phyloP scores from a whole-genome alignment of 345 rosid genomes.

The Ceriops tagal region DNA sequence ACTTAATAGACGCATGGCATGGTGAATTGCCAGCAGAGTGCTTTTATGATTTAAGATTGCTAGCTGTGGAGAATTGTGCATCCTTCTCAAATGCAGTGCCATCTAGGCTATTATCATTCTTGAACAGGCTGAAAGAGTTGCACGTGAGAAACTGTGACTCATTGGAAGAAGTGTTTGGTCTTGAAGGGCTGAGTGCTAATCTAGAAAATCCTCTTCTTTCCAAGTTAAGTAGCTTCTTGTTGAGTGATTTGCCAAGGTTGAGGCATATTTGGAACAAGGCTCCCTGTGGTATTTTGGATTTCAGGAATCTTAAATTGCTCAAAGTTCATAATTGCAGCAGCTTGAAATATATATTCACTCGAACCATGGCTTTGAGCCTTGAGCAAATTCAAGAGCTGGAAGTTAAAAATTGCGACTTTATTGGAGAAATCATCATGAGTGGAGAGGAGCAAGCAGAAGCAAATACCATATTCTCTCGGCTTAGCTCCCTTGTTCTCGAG shows the following conservation, averaged over 20 bases:
- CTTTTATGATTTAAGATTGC: not conserved
- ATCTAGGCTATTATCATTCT: not conserved
- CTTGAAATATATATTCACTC: conserved; percentile 11
- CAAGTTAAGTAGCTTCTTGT: not conserved
- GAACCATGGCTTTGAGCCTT: conserved; percentile 1
- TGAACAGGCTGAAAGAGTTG: not conserved
- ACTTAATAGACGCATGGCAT: conserved; percentile 7
- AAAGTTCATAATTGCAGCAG: conserved; percentile 9
- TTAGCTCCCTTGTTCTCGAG: not conserved
- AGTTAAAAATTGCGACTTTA: not conserved
- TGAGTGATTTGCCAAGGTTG: conserved; percentile 8
- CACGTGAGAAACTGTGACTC: conserved; percentile 4
- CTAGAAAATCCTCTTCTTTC: not conserved
- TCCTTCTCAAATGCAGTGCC: conserved; percentile 3
- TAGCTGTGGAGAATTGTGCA: conserved; percentile 1
- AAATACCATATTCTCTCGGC: not conserved
- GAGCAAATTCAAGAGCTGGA: not conserved
- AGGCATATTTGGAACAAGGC: not conserved
- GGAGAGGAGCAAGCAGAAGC: not conserved
- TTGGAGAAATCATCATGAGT: not conserved
- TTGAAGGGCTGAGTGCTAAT: conserved; percentile 4
- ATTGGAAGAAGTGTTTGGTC: conserved; percentile 8
- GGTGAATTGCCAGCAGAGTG: not conserved
- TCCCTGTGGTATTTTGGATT: not conserved
- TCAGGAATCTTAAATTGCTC: not conserved